Evolutionary conservation across 176 grass and related monocot genomes (phyloP).

Genomic region (Oryza longistaminata): DNA sequence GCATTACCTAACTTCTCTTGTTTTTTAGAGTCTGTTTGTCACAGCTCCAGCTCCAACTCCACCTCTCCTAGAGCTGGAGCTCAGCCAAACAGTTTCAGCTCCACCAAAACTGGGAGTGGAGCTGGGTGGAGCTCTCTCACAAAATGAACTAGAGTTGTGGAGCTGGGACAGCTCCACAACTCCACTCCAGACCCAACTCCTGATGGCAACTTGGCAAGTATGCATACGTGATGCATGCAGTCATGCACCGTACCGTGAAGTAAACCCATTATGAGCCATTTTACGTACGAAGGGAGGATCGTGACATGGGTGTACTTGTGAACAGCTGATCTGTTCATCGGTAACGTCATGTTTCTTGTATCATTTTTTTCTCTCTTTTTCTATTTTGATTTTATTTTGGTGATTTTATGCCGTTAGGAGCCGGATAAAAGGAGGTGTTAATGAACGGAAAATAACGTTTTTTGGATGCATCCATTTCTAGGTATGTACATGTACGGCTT

Average conservation of each 20-base stretch:
- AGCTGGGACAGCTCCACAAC: too few species aligned
- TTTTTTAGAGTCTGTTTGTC: too few species aligned
- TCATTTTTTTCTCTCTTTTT: slow-evolving; percentile 32
- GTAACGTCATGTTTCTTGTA: slow-evolving; percentile 19
- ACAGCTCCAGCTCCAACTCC: too few species aligned
- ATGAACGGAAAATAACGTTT: not conserved
- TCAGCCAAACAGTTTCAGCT: too few species aligned
- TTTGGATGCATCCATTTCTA: not conserved
- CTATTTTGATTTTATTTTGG: not conserved
- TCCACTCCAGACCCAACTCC: too few species aligned
- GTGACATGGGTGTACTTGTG: not conserved
- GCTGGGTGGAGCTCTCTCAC: too few species aligned
- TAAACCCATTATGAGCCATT: not conserved
- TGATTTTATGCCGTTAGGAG: slow-evolving; percentile 1
- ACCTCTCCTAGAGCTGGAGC: too few species aligned
- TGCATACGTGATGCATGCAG: not conserved
- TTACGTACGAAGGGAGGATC: not conserved
- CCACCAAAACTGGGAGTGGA: too few species aligned
- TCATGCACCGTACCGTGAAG: too few species aligned
- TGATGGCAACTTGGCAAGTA: not conserved
- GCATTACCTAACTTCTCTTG: too few species aligned
- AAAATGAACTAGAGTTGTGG: too few species aligned
- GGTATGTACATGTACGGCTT: too few species aligned
- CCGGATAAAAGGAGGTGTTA: slow-evolving; percentile 5
- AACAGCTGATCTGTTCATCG: not conserved